Percentiles rank a stretch among this genome's conserved stretches.
Evolutionary conservation across 129 eudicot species (phyloP).

Genomic region (Daucus carota): DH1_v3.0 NC_030389.2:12585001-12585500

Average conservation of each 20-base stretch:
- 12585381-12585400: slow-evolving; percentile 43
- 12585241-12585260: slow-evolving; percentile 39
- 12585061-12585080: slow-evolving; percentile 27
- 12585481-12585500: slow-evolving; percentile 28
- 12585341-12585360: slow-evolving; percentile 60
- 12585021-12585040: slow-evolving; percentile 23
- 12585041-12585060: slow-evolving; percentile 50
- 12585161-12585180: slow-evolving; percentile 34
- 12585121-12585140: slow-evolving; percentile 33
- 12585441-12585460: slow-evolving; percentile 27
- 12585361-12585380: slow-evolving; percentile 46
- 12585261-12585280: slow-evolving; percentile 38
- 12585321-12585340: slow-evolving; percentile 34
- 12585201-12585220: slow-evolving; percentile 40
- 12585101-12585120: slow-evolving; percentile 19
- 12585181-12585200: slow-evolving; percentile 46
- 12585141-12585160: slow-evolving; percentile 34
- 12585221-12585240: slow-evolving; percentile 36
- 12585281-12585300: slow-evolving; percentile 24
- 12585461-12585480: slow-evolving; percentile 36
- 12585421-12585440: slow-evolving; percentile 36
- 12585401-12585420: slow-evolving; percentile 55
- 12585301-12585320: slow-evolving; percentile 34
- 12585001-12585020: slow-evolving; percentile 31
- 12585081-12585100: slow-evolving; percentile 28